A percentile compares a stretch with the other conserved stretches of the same genome.
phyloP scores from a whole-genome alignment of 139 green algal genomes.

The Coelastrella sp. region DNA sequence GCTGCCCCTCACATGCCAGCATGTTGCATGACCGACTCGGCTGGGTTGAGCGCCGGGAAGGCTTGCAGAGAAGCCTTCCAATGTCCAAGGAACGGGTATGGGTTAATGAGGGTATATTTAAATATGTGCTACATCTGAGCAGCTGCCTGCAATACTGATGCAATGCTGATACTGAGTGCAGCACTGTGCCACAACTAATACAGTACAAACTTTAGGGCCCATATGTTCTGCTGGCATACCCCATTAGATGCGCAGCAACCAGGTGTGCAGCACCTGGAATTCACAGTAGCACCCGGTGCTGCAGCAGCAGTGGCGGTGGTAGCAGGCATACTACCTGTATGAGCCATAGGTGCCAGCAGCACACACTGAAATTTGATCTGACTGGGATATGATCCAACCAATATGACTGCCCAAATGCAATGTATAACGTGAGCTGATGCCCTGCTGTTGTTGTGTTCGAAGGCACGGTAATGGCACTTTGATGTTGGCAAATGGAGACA shows the following conservation, averaged over 20 bases:
- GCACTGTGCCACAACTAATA: too few relatives aligned
- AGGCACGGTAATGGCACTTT: conserved; percentile 72
- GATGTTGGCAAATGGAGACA: conserved; percentile 73
- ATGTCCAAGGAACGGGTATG: too few relatives aligned
- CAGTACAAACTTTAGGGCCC: too few relatives aligned
- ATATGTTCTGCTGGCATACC: too few relatives aligned
- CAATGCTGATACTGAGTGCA: too few relatives aligned
- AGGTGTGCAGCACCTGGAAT: too few relatives aligned
- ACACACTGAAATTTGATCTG: neutral
- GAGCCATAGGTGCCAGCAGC: neutral
- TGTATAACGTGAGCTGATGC: neutral
- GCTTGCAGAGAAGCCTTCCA: too few relatives aligned
- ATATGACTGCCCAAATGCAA: neutral
- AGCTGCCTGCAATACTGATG: too few relatives aligned
- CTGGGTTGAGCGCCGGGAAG: neutral
- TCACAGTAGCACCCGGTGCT: neutral
- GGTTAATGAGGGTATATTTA: too few relatives aligned
- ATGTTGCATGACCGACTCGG: neutral
- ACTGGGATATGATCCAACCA: too few relatives aligned
- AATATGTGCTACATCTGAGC: too few relatives aligned
- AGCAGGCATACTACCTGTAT: neutral
- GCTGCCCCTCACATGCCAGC: neutral
- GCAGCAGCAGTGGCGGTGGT: neutral
- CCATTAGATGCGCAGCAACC: too few relatives aligned
- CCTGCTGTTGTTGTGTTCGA: neutral